A percentile compares a stretch with the other conserved stretches of the same genome.
phyloP scores from a whole-genome alignment of 257 asterid genomes.

The Solanum lycopersicoides region DNA sequence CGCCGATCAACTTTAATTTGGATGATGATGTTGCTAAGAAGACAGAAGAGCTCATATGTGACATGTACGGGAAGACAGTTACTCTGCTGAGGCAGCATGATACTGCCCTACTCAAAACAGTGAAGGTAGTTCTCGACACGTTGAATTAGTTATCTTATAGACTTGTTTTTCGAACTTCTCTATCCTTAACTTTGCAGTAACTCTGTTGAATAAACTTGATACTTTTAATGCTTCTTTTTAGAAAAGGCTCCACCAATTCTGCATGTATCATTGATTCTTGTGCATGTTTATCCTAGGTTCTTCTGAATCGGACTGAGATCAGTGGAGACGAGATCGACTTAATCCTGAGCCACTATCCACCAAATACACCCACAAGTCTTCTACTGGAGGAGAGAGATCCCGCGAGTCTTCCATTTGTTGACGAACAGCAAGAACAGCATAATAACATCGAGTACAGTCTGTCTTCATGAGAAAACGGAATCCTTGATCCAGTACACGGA shows the following conservation, averaged over 20 bases:
- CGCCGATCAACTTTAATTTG: slow-evolving; percentile 65
- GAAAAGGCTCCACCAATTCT: neutral
- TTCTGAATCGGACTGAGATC: slow-evolving; percentile 68
- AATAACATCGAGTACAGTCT: slow-evolving; percentile 39
- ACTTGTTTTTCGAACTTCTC: neutral
- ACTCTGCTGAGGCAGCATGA: slow-evolving; percentile 60
- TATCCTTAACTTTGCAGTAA: neutral
- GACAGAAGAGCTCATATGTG: slow-evolving; percentile 60
- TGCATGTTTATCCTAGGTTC: slow-evolving; percentile 42
- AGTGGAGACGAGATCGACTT: slow-evolving; percentile 69
- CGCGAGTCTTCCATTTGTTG: slow-evolving; percentile 52
- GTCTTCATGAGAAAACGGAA: slow-evolving; percentile 22
- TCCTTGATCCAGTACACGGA: neutral
- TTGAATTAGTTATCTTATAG: neutral
- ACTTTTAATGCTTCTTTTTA: neutral
- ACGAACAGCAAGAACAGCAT: slow-evolving; percentile 22
- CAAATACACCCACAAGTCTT: slow-evolving; percentile 52
- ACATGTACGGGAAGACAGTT: slow-evolving; percentile 61
- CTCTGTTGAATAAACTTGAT: neutral
- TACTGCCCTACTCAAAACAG: slow-evolving; percentile 80
- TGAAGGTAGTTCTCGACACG: slow-evolving; percentile 41
- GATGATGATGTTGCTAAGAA: slow-evolving; percentile 76
- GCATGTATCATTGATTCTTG: neutral
- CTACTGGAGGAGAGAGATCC: slow-evolving; percentile 75
- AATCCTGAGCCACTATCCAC: slow-evolving; percentile 67